phyloP scores from a whole-genome alignment of 805 yeast species.

The Zygoascus bituminiphila region DNA sequence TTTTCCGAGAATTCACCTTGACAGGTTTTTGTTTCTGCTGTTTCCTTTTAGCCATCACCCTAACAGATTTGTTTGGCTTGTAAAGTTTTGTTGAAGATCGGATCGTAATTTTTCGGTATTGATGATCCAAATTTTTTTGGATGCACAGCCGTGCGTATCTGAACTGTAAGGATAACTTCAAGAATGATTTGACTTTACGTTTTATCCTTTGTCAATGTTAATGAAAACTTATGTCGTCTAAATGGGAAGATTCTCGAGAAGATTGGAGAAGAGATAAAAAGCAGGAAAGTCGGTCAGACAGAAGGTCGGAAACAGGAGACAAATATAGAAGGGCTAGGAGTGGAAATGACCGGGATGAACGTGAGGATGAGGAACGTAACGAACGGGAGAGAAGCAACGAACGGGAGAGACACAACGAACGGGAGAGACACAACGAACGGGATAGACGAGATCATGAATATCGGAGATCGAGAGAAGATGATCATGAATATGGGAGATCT shows the following conservation, averaged over 20 bases:
- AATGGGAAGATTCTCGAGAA: neutral
- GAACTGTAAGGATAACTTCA: neutral
- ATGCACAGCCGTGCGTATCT: neutral
- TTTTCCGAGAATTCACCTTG: neutral
- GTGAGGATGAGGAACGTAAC: no score
- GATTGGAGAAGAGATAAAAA: neutral
- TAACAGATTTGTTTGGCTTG: neutral
- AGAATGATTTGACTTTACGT: neutral
- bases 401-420: no score
- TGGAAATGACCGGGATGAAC: no score
- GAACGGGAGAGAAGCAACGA: no score
- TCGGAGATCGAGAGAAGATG: no score
- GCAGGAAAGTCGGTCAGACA: neutral
- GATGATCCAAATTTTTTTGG: neutral
- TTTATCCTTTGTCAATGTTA: no score
- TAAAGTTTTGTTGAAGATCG: neutral
- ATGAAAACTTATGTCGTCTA: neutral
- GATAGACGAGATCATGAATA: no score
- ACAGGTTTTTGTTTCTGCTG: slow-evolving; percentile 3
- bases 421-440: no score
- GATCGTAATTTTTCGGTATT: neutral
- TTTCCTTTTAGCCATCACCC: slow-evolving; percentile 9
- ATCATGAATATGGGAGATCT: no score
- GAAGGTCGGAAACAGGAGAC: no score
- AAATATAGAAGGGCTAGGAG: no score